Evolutionary conservation across 345 rosid species (phyloP).

Genomic region (Aurinia saxatilis): DNA sequence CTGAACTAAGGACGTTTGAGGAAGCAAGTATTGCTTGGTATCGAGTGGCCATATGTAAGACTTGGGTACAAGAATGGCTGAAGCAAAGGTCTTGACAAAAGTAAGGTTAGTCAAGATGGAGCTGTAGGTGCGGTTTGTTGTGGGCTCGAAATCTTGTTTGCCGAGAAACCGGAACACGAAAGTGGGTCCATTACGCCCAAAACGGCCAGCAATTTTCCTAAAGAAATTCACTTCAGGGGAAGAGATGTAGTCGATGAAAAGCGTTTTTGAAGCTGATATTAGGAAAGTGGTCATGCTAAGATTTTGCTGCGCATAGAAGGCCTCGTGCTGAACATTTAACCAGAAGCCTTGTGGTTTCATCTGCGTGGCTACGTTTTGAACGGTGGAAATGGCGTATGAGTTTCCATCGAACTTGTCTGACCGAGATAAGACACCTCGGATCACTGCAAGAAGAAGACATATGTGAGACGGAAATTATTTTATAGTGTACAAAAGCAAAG

Average conservation of each 20-base stretch:
- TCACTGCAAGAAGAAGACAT: constrained; percentile 2
- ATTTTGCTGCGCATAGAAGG: constrained; percentile 56
- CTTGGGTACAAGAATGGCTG: constrained; percentile 87
- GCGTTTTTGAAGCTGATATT: constrained; percentile 34
- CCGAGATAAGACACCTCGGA: constrained; percentile 6
- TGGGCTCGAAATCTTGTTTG: constrained; percentile 43
- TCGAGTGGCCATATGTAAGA: constrained; percentile 58
- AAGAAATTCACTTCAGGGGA: constrained; percentile 83
- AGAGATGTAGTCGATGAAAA: constrained; percentile 49
- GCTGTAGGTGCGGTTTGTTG: constrained; percentile 64
- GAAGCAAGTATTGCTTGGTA: constrained; percentile 35
- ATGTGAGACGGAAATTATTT: too few species aligned
- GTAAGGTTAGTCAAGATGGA: constrained; percentile 54
- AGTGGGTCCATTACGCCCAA: constrained; percentile 37
- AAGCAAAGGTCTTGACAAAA: constrained; percentile 79
- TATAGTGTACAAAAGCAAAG: too few species aligned
- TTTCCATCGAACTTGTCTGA: constrained; percentile 4
- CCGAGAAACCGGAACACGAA: constrained; percentile 55
- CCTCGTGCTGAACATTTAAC: constrained; percentile 83
- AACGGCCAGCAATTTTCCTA: constrained; percentile 39
- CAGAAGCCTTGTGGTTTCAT: constrained; percentile 40
- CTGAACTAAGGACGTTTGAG: constrained; percentile 46
- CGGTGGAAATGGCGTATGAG: constrained; percentile 30
- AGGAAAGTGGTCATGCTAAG: constrained; percentile 63
- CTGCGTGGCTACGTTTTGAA: constrained; percentile 27